Evolutionary conservation across 768 basidiomycete genomes (phyloP).

Genomic region (Mycena olivaceomarginata): DNA sequence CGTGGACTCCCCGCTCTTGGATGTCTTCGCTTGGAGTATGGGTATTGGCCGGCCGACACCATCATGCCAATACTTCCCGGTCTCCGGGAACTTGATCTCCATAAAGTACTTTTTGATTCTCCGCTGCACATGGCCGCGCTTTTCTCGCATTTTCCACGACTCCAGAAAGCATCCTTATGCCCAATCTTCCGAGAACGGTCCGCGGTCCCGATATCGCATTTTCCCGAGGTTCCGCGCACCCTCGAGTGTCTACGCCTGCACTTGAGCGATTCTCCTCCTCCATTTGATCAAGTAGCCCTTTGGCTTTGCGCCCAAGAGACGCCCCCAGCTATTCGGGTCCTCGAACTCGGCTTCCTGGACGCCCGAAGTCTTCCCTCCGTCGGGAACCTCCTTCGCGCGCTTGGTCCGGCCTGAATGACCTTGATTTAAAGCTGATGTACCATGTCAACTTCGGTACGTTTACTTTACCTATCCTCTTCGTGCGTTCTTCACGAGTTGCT

Average conservation of each 20-base stretch:
- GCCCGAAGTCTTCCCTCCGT: constrained; percentile 14
- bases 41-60: background rate
- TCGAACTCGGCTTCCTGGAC: constrained; percentile 13
- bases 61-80: background rate
- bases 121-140: constrained; percentile 12
- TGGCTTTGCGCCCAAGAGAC: background rate
- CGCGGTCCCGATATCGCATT: too few relatives aligned
- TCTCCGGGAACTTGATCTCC: constrained; percentile 16
- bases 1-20: background rate
- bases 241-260: constrained; percentile 9
- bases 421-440: constrained; percentile 26
- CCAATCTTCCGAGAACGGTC: background rate
- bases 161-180: constrained; percentile 5
- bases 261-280: too few relatives aligned
- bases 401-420: constrained; percentile 21
- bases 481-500: background rate
- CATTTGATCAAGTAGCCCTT: background rate
- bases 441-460: constrained; percentile 33
- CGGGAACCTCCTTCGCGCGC: background rate
- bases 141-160: background rate
- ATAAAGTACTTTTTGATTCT: background rate
- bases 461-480: background rate
- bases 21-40: constrained; percentile 10
- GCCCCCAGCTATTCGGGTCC: background rate
- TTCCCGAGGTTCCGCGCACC: background rate